These are phyloP conservation scores for Rhododendron vialii DNA, from an alignment of 148 eudicot species.

Conservation along the genomic window DNA sequence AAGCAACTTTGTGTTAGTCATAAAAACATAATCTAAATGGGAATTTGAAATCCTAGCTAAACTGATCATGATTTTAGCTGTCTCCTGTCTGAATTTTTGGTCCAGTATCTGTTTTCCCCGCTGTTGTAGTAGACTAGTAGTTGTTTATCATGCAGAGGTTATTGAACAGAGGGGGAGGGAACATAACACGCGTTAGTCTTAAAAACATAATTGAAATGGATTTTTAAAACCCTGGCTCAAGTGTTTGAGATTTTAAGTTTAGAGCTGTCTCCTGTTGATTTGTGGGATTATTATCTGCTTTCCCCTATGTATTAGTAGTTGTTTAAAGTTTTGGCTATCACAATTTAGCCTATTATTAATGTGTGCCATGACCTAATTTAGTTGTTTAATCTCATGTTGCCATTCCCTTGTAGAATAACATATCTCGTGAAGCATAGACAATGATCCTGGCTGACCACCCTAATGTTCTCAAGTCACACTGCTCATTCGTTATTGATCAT, in stretches of 20 bases:
- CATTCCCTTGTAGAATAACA: slow-evolving; percentile 49
- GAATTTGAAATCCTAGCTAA: not conserved
- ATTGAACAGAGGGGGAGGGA: not conserved
- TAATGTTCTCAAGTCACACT: slow-evolving; percentile 73
- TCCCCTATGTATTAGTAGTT: not conserved
- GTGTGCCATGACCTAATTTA: not conserved
- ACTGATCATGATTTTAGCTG: not conserved
- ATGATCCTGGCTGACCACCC: slow-evolving; percentile 87
- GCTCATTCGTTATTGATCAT: slow-evolving; percentile 82
- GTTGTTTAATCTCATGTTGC: not conserved
- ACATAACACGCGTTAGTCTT: not conserved
- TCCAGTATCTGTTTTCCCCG: not conserved
- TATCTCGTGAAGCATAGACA: slow-evolving; percentile 90
- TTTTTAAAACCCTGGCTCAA: not conserved
- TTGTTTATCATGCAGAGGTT: not conserved
- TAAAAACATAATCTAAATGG: not conserved
- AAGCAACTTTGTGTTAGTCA: not conserved
- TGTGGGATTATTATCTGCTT: not conserved
- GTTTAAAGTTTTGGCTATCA: not conserved
- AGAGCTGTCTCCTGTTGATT: not conserved
- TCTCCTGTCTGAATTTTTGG: not conserved
- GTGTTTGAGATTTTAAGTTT: not conserved
- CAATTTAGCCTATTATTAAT: not conserved
- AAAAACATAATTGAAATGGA: not conserved
- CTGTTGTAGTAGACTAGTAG: not conserved